These are phyloP conservation scores for Pseudoturritis turrita DNA, from an alignment of 345 rosid genomes.

Conservation along the genomic window DNA sequence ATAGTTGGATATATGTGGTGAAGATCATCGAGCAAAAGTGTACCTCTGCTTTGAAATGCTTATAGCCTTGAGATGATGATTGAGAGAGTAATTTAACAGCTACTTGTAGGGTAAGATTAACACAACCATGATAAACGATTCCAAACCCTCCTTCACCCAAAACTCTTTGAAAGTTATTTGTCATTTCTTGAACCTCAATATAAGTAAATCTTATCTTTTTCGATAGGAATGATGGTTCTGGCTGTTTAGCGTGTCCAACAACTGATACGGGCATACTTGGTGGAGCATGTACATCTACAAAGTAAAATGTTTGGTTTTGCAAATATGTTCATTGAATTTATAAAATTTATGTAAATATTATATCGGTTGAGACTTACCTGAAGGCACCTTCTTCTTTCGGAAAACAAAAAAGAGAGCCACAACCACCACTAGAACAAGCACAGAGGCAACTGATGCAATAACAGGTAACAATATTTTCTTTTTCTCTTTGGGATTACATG, in stretches of 20 bases:
- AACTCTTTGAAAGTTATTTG: no score
- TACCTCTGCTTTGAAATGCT: no score
- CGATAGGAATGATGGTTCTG: neutral
- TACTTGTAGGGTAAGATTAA: no score
- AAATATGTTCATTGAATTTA: neutral
- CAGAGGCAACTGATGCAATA: neutral
- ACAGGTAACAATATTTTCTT: neutral
- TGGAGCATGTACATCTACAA: neutral
- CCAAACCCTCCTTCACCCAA: no score
- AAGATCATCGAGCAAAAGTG: no score
- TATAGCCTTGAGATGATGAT: no score
- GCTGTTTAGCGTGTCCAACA: neutral
- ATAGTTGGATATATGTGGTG: no score
- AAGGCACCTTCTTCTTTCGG: neutral
- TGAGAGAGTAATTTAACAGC: no score
- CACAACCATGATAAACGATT: no score
- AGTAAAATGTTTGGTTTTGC: neutral
- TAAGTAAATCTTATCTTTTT: neutral
- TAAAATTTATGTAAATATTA: neutral
- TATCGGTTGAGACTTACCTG: neutral
- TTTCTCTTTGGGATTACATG: neutral
- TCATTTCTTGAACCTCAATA: no score
- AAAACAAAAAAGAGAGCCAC: neutral
- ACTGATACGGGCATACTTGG: neutral
- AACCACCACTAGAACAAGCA: neutral